Base-by-base conservation (phyloP, 177 flowering plant species). In the Vitis hybrid region DNA sequence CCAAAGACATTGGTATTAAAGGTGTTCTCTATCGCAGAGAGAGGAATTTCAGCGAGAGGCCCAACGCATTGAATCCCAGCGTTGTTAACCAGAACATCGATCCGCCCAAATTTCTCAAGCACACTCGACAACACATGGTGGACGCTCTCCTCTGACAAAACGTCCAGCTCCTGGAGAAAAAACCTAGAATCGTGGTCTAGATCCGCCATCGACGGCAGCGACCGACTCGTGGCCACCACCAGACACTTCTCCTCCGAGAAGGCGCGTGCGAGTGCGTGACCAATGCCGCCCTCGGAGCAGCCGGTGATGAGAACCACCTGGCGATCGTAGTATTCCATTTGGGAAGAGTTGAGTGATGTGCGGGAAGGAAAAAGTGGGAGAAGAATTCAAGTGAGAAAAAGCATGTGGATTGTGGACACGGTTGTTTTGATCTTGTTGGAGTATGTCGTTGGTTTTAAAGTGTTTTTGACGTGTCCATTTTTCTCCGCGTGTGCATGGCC, bases 61-160 rank as follows among this genome's bases (percentile, higher is more conserved):
- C 90, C 98, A 17, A 94, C 79, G 63, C 96, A 90, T 48, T 83
- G 93, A 7, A 95, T 81, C 10, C 98, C 99, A 18, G 99, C 99
- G 64, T 95, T 95, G 52, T 95, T 95, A 11, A 95, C 96, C 18
- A 95, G 61, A 4, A 93, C 71, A 80, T 95, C 99, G 24, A 95
- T 74, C 30, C 86, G 79, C 3, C 98, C 96, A 52, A 85, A 91
- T 75, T 58, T 84, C 18, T 84, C 86, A 0, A 93, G n/a, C 13
- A 87, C 90, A 57, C 66, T 73, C 1, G 80, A 71, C 55, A 86
- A 2, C 15, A 81, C 93, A 3, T 65, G 74, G 0, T 72, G 50
- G n/a, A 93, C 84, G 69, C 92, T 91, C 46, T 89, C 85, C 9
- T 89, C 96, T 2, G 94, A 88, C 9, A 67, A 57, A 15, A 95